phyloP scores from a whole-genome alignment of 2,329 filamentous ascomycete genomes.

The Zymoseptoria tritici region DNA sequence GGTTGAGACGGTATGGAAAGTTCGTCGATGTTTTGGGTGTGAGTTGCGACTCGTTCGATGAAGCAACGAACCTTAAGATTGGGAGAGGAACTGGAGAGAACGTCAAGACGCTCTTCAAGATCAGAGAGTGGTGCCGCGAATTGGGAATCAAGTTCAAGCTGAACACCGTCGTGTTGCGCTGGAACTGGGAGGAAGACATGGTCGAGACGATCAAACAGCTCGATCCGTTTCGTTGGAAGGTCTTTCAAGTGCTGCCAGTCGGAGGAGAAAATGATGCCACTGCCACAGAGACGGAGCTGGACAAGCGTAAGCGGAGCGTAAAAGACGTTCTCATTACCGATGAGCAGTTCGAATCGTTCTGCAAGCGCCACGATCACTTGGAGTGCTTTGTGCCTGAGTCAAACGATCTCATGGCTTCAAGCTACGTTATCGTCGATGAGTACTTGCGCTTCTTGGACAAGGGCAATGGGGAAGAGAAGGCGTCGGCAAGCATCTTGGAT shows the following conservation, averaged over 20 bases:
- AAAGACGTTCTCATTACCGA: constrained; percentile 41
- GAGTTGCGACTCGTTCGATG: constrained; percentile 49
- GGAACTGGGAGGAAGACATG: constrained; percentile 44
- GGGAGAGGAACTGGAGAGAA: constrained; percentile 35
- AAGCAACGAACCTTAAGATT: constrained; percentile 44
- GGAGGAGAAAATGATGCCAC: constrained; percentile 45
- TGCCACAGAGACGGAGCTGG: constrained; percentile 6
- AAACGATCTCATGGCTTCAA: constrained; percentile 45
- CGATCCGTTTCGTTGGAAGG: constrained; percentile 49
- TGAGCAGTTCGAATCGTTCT: constrained; percentile 42
- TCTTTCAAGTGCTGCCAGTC: constrained; percentile 49
- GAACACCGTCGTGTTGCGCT: constrained; percentile 47
- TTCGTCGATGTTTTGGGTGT: constrained; percentile 50
- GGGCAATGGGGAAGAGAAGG: constrained; percentile 26
- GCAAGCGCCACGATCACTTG: constrained; percentile 36
- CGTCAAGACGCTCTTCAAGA: constrained; percentile 5
- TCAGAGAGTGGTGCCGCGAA: constrained; percentile 37
- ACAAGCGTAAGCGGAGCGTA: constrained; percentile 29
- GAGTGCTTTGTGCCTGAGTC: constrained; percentile 42
- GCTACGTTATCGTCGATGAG: constrained; percentile 48
- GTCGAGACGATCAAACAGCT: constrained; percentile 30
- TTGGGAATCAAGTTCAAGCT: constrained; percentile 50
- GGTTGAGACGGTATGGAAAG: constrained; percentile 36
- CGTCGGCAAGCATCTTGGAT: constrained; percentile 36
- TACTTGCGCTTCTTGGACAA: constrained; percentile 46